Evolutionary conservation across 148 eudicot species (phyloP).

Genomic region (Euryodendron excelsum): DNA sequence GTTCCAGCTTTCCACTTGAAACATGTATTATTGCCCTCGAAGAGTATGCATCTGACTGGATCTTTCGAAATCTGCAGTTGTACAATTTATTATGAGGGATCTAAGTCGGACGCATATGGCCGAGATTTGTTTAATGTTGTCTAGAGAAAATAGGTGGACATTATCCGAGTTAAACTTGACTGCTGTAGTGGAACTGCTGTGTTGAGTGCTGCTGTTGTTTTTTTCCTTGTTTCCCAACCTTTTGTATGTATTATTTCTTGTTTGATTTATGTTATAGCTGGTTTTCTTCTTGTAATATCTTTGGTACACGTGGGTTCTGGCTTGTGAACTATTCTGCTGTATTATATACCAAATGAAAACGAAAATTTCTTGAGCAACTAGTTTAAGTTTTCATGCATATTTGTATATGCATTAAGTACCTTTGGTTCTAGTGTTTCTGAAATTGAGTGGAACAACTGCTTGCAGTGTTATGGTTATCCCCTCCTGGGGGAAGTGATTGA

Average conservation of each 20-base stretch:
- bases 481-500: too few relatives aligned
- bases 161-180: background rate
- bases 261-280: constrained; percentile 30
- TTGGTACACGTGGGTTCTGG: constrained; percentile 6
- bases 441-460: background rate
- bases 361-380: background rate
- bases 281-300: constrained; percentile 21
- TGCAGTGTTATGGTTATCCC: too few relatives aligned
- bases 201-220: constrained; percentile 20
- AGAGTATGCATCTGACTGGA: constrained; percentile 14
- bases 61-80: constrained; percentile 1
- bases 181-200: background rate
- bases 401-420: background rate
- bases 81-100: background rate
- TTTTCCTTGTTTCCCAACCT: constrained; percentile 11
- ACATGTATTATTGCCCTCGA: background rate
- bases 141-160: constrained; percentile 12
- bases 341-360: background rate
- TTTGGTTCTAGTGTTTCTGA: background rate
- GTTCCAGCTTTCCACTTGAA: constrained; percentile 68
- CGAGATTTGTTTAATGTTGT: constrained; percentile 9
- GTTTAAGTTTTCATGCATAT: background rate
- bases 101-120: constrained; percentile 2
- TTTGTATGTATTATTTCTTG: constrained; percentile 43
- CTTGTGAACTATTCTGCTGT: background rate